Evolutionary conservation across 2,329 filamentous ascomycete species (phyloP).

Genomic region (Penicillium sp.): DNA sequence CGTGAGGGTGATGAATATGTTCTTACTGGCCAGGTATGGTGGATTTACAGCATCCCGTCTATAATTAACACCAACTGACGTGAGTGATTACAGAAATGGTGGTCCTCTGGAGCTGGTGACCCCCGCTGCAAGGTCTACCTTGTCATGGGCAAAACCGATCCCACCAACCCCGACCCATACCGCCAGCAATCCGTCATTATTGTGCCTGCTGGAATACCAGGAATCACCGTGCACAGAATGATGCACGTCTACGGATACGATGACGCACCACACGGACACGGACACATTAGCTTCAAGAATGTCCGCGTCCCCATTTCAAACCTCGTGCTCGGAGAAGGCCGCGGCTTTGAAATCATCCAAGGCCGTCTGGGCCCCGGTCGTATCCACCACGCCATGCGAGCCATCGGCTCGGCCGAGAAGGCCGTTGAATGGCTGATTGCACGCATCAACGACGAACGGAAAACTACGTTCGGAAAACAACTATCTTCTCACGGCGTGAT

Average conservation of each 20-base stretch:
- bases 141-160: conserved; percentile 90
- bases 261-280: conserved; percentile 97
- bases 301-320: conserved; percentile 80
- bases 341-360: conserved; percentile 97
- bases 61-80: conserved; percentile 1
- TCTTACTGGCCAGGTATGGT: conserved; percentile 73
- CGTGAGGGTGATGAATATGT: conserved; percentile 85
- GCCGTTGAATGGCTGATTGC: conserved; percentile 94
- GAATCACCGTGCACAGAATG: conserved; percentile 92
- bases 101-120: conserved; percentile 94
- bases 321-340: conserved; percentile 87
- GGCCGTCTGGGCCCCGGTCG: conserved; percentile 91
- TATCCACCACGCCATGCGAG: conserved; percentile 97
- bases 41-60: not conserved
- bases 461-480: conserved; percentile 86
- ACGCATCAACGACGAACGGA: conserved; percentile 84
- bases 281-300: conserved; percentile 83
- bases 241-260: conserved; percentile 92
- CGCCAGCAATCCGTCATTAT: conserved; percentile 90
- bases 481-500: conserved; percentile 89
- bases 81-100: conserved; percentile 73
- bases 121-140: conserved; percentile 89
- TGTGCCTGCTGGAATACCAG: conserved; percentile 74
- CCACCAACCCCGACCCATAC: conserved; percentile 71
- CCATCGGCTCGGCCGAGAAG: conserved; percentile 83